Evolutionary conservation across 805 yeast genomes (phyloP).

Genomic region (Wickerhamomyces chaumierensis): DNA sequence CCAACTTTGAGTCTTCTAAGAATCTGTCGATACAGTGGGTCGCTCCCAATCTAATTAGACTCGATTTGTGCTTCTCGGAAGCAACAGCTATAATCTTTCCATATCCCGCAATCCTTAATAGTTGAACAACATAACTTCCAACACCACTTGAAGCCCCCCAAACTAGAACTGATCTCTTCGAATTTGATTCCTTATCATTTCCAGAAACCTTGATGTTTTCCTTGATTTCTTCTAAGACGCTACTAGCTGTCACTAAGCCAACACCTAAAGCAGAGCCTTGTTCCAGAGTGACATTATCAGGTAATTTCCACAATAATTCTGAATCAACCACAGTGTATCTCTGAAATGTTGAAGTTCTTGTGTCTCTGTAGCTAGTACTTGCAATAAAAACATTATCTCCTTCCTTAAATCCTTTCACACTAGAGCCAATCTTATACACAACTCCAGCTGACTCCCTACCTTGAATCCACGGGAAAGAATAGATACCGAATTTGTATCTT

Average conservation of each 20-base stretch:
- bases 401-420: constrained; percentile 20
- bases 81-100: constrained; percentile 32
- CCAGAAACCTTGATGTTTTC: constrained; percentile 11
- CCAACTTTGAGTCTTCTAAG: constrained; percentile 15
- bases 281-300: constrained; percentile 22
- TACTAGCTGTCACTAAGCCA: constrained; percentile 33
- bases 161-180: constrained; percentile 19
- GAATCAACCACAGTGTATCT: constrained; percentile 33
- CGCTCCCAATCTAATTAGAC: constrained; percentile 31
- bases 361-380: constrained; percentile 35
- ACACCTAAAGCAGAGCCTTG: constrained; percentile 37
- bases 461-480: constrained; percentile 38
- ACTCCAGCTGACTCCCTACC: constrained; percentile 36
- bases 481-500: constrained; percentile 32
- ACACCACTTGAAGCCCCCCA: constrained; percentile 42
- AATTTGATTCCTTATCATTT: constrained; percentile 1
- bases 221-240: constrained; percentile 20
- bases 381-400: constrained; percentile 32
- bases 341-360: constrained; percentile 36
- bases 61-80: constrained; percentile 25
- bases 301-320: constrained; percentile 33
- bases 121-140: constrained; percentile 31
- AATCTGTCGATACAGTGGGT: constrained; percentile 27
- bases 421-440: constrained; percentile 24
- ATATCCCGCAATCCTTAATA: constrained; percentile 29